A percentile compares a stretch with the other conserved stretches of the same genome.
phyloP scores from a whole-genome alignment of 2,329 filamentous ascomycete genomes.

The Apiospora kogelbergensis region DNA sequence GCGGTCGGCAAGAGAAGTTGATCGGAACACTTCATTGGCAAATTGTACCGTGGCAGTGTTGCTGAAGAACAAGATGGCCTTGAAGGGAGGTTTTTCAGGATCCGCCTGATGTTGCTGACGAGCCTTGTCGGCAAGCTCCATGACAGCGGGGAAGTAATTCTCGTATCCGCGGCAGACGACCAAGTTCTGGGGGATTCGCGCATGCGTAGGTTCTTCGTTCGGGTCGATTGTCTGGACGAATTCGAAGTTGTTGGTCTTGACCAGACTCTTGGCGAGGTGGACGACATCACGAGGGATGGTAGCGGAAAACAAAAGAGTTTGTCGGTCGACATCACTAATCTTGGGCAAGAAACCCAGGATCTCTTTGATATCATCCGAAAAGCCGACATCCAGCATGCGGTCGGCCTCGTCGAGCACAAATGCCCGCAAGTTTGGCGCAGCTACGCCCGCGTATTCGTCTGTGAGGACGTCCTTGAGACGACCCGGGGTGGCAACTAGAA shows the following conservation, averaged over 20 bases:
- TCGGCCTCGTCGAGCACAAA: slow-evolving; percentile 97
- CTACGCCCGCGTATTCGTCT: slow-evolving; percentile 62
- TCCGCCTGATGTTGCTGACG: slow-evolving; percentile 42
- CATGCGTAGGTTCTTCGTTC: slow-evolving; percentile 82
- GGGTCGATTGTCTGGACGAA: slow-evolving; percentile 86
- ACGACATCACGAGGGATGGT: slow-evolving; percentile 87
- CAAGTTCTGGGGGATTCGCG: slow-evolving; percentile 77
- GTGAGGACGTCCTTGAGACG: slow-evolving; percentile 79
- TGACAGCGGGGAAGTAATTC: slow-evolving; percentile 73
- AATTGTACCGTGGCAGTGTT: slow-evolving; percentile 73
- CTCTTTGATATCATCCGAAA: slow-evolving; percentile 62
- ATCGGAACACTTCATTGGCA: slow-evolving; percentile 55
- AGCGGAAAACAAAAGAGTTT: slow-evolving; percentile 94
- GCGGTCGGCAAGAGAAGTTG: slow-evolving; percentile 39
- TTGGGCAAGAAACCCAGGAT: slow-evolving; percentile 66
- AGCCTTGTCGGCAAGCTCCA: slow-evolving; percentile 72
- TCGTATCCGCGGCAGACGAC: slow-evolving; percentile 68
- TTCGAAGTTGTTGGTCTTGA: slow-evolving; percentile 78
- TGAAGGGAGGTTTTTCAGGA: slow-evolving; percentile 64
- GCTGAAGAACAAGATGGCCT: slow-evolving; percentile 92
- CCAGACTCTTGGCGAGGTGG: slow-evolving; percentile 71
- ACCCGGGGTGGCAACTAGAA: slow-evolving; percentile 88
- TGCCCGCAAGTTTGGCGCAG: slow-evolving; percentile 81
- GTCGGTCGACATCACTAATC: slow-evolving; percentile 63
- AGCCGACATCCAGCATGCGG: slow-evolving; percentile 96